Evolutionary conservation across 169 alveolate species (phyloP).

Genomic region (Plasmodium sp.): DNA sequence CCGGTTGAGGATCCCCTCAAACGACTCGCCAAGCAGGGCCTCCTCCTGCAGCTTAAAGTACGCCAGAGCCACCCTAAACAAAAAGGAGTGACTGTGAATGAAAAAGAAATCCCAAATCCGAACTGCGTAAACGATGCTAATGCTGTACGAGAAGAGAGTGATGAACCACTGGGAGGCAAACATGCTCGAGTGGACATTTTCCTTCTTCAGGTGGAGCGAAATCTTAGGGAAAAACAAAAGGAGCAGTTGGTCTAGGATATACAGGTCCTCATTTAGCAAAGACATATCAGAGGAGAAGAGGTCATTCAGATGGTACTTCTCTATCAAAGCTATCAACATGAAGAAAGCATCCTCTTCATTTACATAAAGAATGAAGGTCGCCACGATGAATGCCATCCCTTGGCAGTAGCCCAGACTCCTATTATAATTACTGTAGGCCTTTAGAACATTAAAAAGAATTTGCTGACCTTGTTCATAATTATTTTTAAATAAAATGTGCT

Average conservation of each 20-base stretch:
- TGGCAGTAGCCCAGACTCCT: constrained; percentile 93
- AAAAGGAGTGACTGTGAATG: constrained; percentile 15
- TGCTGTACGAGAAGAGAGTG: constrained; percentile 91
- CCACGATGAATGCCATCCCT: constrained; percentile 94
- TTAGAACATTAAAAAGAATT: constrained; percentile 90
- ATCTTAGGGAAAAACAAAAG: not conserved
- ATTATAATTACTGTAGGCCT: constrained; percentile 89
- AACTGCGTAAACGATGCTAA: constrained; percentile 23
- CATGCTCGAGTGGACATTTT: constrained; percentile 91
- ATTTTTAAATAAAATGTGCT: constrained; percentile 90
- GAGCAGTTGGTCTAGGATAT: constrained; percentile 83
- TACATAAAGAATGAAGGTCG: constrained; percentile 92
- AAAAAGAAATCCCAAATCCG: constrained; percentile 47
- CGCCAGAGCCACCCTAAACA: constrained; percentile 21
- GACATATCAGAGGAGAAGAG: constrained; percentile 92
- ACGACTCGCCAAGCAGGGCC: constrained; percentile 13
- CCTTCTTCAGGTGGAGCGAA: constrained; percentile 77
- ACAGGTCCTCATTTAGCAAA: constrained; percentile 89
- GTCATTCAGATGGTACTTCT: constrained; percentile 88
- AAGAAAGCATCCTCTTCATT: constrained; percentile 93
- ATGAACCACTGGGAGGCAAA: constrained; percentile 94
- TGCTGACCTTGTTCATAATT: constrained; percentile 92
- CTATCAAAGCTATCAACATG: constrained; percentile 90
- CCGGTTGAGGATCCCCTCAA: constrained; percentile 24
- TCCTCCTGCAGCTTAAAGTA: constrained; percentile 39